A percentile compares a stretch with the other conserved stretches of the same genome.
phyloP scores from a whole-genome alignment of 805 yeast genomes.

The Ogataea trehaloabstinens region DNA sequence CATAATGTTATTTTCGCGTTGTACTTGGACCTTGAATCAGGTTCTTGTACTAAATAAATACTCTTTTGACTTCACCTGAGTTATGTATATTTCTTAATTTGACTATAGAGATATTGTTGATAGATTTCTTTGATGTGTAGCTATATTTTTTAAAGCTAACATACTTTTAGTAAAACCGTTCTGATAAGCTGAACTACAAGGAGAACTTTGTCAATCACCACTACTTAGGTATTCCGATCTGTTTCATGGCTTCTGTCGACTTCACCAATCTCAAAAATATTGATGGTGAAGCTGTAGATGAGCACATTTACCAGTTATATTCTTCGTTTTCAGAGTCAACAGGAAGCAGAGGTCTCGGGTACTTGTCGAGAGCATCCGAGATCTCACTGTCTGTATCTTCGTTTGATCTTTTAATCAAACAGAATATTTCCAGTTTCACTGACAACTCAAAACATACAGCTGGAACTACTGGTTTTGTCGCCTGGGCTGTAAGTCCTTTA shows the following conservation, averaged over 20 bases:
- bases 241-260: neutral
- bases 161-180: too few species aligned
- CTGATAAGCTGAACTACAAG: neutral
- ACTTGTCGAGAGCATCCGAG: slow-evolving; percentile 15
- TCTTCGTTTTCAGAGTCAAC: slow-evolving; percentile 14
- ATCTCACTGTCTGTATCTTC: neutral
- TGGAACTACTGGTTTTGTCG: slow-evolving; percentile 59
- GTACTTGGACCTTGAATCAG: too few species aligned
- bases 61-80: neutral
- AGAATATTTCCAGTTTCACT: slow-evolving; percentile 33
- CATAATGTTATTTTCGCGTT: neutral
- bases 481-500: slow-evolving; percentile 54
- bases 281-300: slow-evolving; percentile 17
- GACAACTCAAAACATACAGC: slow-evolving; percentile 33
- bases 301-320: slow-evolving; percentile 29
- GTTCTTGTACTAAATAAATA: too few species aligned
- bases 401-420: slow-evolving; percentile 26
- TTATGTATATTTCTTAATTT: neutral
- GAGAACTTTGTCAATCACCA: neutral
- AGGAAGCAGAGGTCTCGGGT: slow-evolving; percentile 4
- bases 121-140: neutral
- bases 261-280: slow-evolving; percentile 5
- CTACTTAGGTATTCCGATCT: too few species aligned
- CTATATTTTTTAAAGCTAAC: neutral
- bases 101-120: neutral